These are phyloP conservation scores for Wickerhamomyces tratensis DNA, from an alignment of 805 yeast species.

Conservation along the genomic window DNA sequence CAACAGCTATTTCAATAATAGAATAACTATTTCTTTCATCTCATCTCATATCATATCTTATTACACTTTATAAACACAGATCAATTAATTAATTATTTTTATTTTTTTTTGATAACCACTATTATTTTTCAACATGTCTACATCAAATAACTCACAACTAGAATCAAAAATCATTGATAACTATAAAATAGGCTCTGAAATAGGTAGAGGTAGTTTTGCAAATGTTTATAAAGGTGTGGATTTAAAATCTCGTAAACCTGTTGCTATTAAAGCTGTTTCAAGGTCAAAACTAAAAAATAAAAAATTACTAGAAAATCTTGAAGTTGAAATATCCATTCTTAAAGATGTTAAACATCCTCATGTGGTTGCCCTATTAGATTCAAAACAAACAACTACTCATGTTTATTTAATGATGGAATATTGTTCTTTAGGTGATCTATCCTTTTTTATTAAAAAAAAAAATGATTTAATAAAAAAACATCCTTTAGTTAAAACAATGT, in stretches of 20 bases:
- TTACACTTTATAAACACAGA: too few species aligned
- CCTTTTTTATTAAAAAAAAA: conserved; percentile 74
- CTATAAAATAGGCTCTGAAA: conserved; percentile 36
- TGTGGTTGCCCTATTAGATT: conserved; percentile 79
- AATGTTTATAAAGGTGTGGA: conserved; percentile 82
- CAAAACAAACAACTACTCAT: conserved; percentile 65
- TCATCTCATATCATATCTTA: too few species aligned
- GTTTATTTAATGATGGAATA: conserved; percentile 93
- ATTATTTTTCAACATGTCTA: neutral
- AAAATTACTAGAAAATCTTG: conserved; percentile 83
- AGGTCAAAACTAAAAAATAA: conserved; percentile 75
- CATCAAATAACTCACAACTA: neutral
- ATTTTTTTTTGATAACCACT: too few species aligned
- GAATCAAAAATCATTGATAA: conserved; percentile 5
- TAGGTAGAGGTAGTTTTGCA: conserved; percentile 95
- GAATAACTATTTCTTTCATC: too few species aligned
- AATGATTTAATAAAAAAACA: conserved; percentile 62
- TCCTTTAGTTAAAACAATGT: conserved; percentile 68
- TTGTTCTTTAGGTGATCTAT: conserved; percentile 90
- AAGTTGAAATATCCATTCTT: conserved; percentile 82
- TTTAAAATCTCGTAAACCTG: conserved; percentile 42
- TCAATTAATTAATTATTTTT: too few species aligned
- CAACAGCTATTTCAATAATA: too few species aligned
- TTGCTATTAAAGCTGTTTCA: conserved; percentile 85
- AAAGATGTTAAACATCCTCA: conserved; percentile 89